Evolutionary conservation across 495 filamentous ascomycete species (phyloP), one percentile per base, ranked within the genome.

Genomic region (Pyrenopolyporus hunteri): DNA sequence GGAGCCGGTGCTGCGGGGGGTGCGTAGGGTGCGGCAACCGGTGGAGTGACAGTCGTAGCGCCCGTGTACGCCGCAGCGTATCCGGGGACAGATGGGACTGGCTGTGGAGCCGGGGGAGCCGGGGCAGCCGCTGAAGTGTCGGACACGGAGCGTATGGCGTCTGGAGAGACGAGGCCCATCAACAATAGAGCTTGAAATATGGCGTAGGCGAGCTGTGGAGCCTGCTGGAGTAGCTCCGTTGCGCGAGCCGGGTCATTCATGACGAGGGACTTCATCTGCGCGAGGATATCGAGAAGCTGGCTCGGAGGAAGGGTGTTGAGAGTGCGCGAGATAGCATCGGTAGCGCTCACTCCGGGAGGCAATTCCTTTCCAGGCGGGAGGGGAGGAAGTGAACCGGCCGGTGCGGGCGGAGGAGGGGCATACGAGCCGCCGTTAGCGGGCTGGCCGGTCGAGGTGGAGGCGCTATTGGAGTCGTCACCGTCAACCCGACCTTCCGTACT

Each of bases 161-260:
- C 73, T 37, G 74, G 72, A 4, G 94, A 91, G 49, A 99, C 94
- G 6, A 99, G 84, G 36, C 90, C 90, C 87, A 98, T 92, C 11
- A 97, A 82, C 0, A 99, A 84, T 3, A 99, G 80, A 4, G 92
- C 89, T 72, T 98, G 95, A 79, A 99, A 98, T 63, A 98, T 90
- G 19, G 94, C 95, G 66, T 96, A 98, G 35, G 89, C 85, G 17
- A 99, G 87, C 76, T 99, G 94, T 0, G 94, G 94, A 0, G 94
- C 93, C 75, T 92, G 87, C 53, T 85, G 80, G 17, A 99, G 82
- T 36, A 99, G 84, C 69, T 97, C 92, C 7, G 89, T 91, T 0
- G 93, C 93, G 68, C 92, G 89, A 3, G 81, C 78, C 1, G 94
- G 92, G 64, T 98, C 92, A 10, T 80, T 83, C 44, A 85, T 87